These are phyloP conservation scores for Aquilaria yunnanensis DNA, from an alignment of 345 rosid genomes.

Conservation along the genomic window DNA sequence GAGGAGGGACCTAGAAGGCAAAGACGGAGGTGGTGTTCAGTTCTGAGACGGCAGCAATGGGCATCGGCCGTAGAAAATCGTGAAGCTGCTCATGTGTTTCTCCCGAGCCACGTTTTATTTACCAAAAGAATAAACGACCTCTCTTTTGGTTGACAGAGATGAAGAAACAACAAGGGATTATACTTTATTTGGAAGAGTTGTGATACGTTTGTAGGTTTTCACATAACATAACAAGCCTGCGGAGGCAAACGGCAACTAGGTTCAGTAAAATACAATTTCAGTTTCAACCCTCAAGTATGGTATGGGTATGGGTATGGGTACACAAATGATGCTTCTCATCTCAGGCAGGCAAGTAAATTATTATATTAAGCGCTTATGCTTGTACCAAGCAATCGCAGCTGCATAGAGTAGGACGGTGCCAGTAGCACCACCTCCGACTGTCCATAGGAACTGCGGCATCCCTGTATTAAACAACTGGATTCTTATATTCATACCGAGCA, in stretches of 20 bases:
- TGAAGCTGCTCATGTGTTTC: no score
- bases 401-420: slow-evolving; percentile 62
- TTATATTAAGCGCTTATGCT: slow-evolving; percentile 69
- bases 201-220: no score
- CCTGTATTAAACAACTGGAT: slow-evolving; percentile 51
- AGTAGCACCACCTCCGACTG: slow-evolving; percentile 57
- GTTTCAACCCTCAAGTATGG: neutral
- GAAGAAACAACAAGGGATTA: no score
- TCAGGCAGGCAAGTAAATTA: slow-evolving; percentile 9
- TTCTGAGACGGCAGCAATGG: no score
- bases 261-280: neutral
- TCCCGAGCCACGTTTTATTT: no score
- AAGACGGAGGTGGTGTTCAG: no score
- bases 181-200: no score
- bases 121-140: no score
- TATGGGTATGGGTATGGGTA: neutral
- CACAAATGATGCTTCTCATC: neutral
- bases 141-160: no score
- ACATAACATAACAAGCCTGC: no score
- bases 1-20: no score
- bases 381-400: slow-evolving; percentile 78
- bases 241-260: neutral
- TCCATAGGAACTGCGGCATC: slow-evolving; percentile 53
- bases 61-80: no score
- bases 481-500: slow-evolving; percentile 69